These are phyloP conservation scores for Hypomyces perniciosus DNA, from an alignment of 2,329 filamentous ascomycete genomes.

Conservation along the genomic window DNA sequence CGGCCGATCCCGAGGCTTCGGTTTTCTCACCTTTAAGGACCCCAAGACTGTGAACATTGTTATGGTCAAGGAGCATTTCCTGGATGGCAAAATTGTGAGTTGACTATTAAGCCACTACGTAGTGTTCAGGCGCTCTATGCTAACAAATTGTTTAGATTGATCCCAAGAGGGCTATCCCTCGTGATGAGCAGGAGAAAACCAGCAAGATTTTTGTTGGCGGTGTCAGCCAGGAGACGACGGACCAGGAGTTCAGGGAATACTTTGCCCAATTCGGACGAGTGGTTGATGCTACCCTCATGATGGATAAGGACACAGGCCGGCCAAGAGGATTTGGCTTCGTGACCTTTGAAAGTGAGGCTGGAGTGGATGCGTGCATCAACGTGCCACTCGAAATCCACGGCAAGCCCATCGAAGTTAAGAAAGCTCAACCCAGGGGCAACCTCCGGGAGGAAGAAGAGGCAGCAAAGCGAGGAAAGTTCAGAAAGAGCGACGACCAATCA, in stretches of 20 bases:
- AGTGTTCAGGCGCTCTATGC: not conserved
- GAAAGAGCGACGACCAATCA: slow-evolving; percentile 46
- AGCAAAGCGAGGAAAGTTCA: slow-evolving; percentile 55
- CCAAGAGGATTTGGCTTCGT: slow-evolving; percentile 96
- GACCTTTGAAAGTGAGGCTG: slow-evolving; percentile 92
- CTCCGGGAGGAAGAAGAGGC: slow-evolving; percentile 83
- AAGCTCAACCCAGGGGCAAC: slow-evolving; percentile 91
- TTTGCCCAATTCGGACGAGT: slow-evolving; percentile 96
- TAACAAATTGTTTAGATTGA: slow-evolving; percentile 64
- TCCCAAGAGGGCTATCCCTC: slow-evolving; percentile 91
- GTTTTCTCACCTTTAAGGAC: slow-evolving; percentile 96
- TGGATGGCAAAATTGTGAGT: slow-evolving; percentile 96
- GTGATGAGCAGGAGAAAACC: slow-evolving; percentile 96
- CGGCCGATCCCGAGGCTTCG: slow-evolving; percentile 89
- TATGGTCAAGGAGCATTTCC: slow-evolving; percentile 98
- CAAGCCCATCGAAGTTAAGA: slow-evolving; percentile 97
- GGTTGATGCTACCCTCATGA: slow-evolving; percentile 97
- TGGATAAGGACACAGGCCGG: slow-evolving; percentile 98
- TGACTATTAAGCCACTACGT: not conserved
- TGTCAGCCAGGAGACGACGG: slow-evolving; percentile 93
- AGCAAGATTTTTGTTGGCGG: slow-evolving; percentile 98
- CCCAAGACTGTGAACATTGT: slow-evolving; percentile 97
- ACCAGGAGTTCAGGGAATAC: slow-evolving; percentile 93
- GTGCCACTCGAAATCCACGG: slow-evolving; percentile 85
- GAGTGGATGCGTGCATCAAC: slow-evolving; percentile 84